Evolutionary conservation across 441 rosid genomes (phyloP), one percentile per base, ranked within the genome.

Genomic region (Croton laevigatus): DNA sequence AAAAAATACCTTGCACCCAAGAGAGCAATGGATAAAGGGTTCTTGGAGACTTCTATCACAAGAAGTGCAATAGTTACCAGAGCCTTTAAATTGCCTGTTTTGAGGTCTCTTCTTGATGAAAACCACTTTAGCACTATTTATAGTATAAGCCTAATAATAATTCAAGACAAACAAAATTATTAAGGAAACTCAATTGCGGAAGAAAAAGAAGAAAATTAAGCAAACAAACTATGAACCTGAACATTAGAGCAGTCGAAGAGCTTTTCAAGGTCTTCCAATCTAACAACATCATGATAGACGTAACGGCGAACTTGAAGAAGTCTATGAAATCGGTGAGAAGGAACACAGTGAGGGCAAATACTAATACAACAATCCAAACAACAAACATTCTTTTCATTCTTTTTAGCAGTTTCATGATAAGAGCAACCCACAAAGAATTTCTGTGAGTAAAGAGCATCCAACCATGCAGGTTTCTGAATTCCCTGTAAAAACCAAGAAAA

Each of bases 91-190:
- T 82, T 91, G 96, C 80, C 98, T 85, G 62, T 86, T 91, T 51
- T 95, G 97, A 74, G 93, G 92, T 80, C 99, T 91, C 80, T 93
- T 88, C 91, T 92, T 95, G 79, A 95, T 88, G 58, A 95, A 95
- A 80, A 91, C 93, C 59, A 93, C 98, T 76, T 95, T 95, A 17
- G 98, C 91, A 73, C 94, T 88, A 73, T 94, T 94, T 59, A 89
- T 90, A 46, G 96, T 91, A 72, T 94, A 90, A 32, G 97, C 84
- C 99, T 87, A 59, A 62, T 7, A 44, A 19, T 27, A 27, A 27
- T 27, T 27, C 32, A 61, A 20, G 63, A 37, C 40, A 65, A 54
- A 45, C 12, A 16, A 54, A 45, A 53, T 59, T n/a, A 8, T 23
- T 68, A 62, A 73, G 36, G n/a, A 22, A 71, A 59, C 62, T 59